phyloP scores from a whole-genome alignment of 2,329 filamentous ascomycete genomes.

The Nemania bipapillata region DNA sequence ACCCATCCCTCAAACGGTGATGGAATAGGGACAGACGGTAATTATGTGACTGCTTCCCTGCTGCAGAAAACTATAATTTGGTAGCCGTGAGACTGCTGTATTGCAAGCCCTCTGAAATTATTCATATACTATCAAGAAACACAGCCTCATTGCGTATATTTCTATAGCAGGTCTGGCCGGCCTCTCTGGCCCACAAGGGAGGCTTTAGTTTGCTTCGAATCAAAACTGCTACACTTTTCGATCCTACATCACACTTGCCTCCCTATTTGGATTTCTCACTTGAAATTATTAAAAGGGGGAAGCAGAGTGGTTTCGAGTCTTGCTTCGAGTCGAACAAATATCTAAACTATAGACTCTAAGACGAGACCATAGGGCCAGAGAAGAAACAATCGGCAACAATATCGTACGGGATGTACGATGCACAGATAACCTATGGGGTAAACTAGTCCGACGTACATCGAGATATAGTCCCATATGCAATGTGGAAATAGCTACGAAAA shows the following conservation, averaged over 20 bases:
- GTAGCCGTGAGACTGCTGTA: background rate
- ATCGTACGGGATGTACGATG: background rate
- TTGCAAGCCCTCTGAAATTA: constrained; percentile 9
- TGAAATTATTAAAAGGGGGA: background rate
- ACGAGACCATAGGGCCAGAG: background rate
- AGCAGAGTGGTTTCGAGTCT: background rate
- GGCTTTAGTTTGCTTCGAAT: background rate
- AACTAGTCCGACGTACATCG: background rate
- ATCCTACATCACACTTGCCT: background rate
- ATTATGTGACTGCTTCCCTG: constrained; percentile 5
- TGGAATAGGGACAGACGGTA: constrained; percentile 5
- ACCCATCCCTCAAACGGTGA: constrained; percentile 14
- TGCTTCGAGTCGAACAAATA: background rate
- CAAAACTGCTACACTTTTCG: background rate
- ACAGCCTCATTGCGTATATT: background rate
- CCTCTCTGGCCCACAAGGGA: background rate
- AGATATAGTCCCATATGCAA: background rate
- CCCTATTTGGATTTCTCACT: background rate
- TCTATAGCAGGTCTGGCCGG: background rate
- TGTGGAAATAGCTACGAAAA: constrained; percentile 15
- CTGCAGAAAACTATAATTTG: background rate
- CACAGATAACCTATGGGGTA: constrained; percentile 1
- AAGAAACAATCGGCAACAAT: background rate
- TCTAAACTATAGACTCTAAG: background rate
- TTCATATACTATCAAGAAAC: background rate